A percentile compares a stretch with the other conserved stretches of the same genome.
These are phyloP conservation scores for Sphenostylis stenocarpa DNA, from an alignment of 306 rosid species.

Conservation along the genomic window DNA sequence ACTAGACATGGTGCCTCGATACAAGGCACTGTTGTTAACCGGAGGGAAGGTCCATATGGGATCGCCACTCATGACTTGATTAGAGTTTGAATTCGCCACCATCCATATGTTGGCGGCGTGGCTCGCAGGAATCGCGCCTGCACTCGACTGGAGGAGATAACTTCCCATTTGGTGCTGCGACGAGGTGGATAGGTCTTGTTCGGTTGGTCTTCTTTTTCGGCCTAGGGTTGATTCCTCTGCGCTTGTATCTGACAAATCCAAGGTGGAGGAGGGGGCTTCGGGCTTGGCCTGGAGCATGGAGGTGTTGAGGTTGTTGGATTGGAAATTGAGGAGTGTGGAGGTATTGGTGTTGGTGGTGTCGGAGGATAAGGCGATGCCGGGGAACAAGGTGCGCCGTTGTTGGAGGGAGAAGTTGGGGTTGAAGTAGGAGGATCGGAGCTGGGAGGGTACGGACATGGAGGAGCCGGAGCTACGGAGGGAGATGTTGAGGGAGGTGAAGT, in stretches of 20 bases:
- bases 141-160: conserved; percentile 62
- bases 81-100: conserved; percentile 61
- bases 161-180: conserved; percentile 70
- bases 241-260: conserved; percentile 60
- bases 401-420: conserved; percentile 73
- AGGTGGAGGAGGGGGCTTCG: conserved; percentile 48
- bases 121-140: conserved; percentile 66
- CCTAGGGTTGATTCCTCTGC: conserved; percentile 54
- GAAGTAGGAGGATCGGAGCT: conserved; percentile 79
- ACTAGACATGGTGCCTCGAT: conserved; percentile 67
- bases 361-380: conserved; percentile 57
- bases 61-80: conserved; percentile 83
- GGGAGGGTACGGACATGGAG: conserved; percentile 74
- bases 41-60: conserved; percentile 89
- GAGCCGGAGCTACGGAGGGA: conserved; percentile 91
- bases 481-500: conserved; percentile 48
- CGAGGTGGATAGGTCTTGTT: conserved; percentile 53
- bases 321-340: conserved; percentile 67
- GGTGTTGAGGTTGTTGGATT: conserved; percentile 44
- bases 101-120: conserved; percentile 84
- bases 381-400: conserved; percentile 55
- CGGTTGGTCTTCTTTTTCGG: conserved; percentile 55
- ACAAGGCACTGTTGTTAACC: conserved; percentile 53
- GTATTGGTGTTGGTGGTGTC: conserved; percentile 35
- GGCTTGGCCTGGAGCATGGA: conserved; percentile 71